Conservation (phyloP, 768 basidiomycete species). For the Krasilnikovozyma curviuscula region DNA sequence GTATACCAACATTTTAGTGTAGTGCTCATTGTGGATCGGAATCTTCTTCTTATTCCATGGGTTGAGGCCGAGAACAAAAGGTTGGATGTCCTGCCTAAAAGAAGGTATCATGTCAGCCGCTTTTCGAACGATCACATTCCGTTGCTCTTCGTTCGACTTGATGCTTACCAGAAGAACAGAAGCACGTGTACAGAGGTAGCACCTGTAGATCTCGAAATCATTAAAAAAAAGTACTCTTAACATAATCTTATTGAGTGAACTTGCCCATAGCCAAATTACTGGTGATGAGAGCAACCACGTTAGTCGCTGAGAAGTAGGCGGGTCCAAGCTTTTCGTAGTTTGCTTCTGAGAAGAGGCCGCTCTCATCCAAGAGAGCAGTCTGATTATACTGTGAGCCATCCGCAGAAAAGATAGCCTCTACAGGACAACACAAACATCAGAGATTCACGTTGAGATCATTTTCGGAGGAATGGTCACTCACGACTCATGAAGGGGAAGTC, state of each 20-base stretch:
- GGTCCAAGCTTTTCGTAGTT: conserved; percentile 14
- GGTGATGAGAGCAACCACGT: conserved; percentile 8
- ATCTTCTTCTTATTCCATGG: conserved; percentile 9
- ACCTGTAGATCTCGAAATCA: too few relatives aligned
- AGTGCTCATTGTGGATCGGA: conserved; percentile 9
- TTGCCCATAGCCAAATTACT: too few relatives aligned
- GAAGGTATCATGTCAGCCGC: too few relatives aligned
- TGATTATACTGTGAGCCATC: background rate
- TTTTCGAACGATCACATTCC: too few relatives aligned
- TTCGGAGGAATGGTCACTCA: too few relatives aligned
- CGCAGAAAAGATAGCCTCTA: background rate
- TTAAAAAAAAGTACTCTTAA: too few relatives aligned
- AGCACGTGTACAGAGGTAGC: too few relatives aligned
- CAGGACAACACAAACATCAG: too few relatives aligned
- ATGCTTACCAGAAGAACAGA: too few relatives aligned
- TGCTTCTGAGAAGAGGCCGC: conserved; percentile 3
- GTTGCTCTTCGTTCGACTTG: too few relatives aligned
- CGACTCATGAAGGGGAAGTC: conserved; percentile 26
- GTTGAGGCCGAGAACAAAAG: conserved; percentile 12
- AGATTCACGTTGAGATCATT: conserved; percentile 19
- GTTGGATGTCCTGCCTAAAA: too few relatives aligned
- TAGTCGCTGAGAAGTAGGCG: conserved; percentile 15
- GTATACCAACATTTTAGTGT: conserved; percentile 14
- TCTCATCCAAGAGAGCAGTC: background rate
- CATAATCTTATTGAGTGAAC: too few relatives aligned